Evolutionary conservation across 805 yeast species (phyloP).

Genomic region (Candida multigemmis): DNA sequence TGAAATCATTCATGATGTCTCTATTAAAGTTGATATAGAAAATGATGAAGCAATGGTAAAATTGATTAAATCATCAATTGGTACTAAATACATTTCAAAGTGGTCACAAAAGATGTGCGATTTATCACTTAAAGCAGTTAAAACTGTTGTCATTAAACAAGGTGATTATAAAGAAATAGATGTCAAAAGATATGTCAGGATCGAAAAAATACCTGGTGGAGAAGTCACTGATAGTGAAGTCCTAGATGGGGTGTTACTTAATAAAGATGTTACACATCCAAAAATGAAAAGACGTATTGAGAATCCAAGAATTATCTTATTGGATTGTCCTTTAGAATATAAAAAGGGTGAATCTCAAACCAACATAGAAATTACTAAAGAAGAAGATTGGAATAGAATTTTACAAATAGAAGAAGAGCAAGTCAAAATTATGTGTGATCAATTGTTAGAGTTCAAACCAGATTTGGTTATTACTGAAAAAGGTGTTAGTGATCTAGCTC

Average conservation of each 20-base stretch:
- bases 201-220: constrained; percentile 97
- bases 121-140: constrained; percentile 81
- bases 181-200: constrained; percentile 82
- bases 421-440: constrained; percentile 78
- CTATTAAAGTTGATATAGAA: constrained; percentile 72
- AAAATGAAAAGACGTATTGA: constrained; percentile 87
- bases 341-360: constrained; percentile 99
- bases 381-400: constrained; percentile 92
- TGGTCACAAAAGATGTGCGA: constrained; percentile 92
- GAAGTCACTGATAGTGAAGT: constrained; percentile 87
- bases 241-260: constrained; percentile 83
- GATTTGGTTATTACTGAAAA: constrained; percentile 94
- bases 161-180: constrained; percentile 77
- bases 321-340: constrained; percentile 96
- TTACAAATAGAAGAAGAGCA: constrained; percentile 97
- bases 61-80: constrained; percentile 84
- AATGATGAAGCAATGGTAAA: constrained; percentile 84
- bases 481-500: constrained; percentile 97
- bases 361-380: constrained; percentile 92
- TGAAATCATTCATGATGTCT: constrained; percentile 74
- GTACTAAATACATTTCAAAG: constrained; percentile 86
- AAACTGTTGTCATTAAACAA: constrained; percentile 59
- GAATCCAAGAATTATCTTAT: constrained; percentile 79
- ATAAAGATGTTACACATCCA: constrained; percentile 98
- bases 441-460: constrained; percentile 76